These are phyloP conservation scores for Beauveria sp. DNA, from an alignment of 2,329 filamentous ascomycete species.

Conservation along the genomic window DNA sequence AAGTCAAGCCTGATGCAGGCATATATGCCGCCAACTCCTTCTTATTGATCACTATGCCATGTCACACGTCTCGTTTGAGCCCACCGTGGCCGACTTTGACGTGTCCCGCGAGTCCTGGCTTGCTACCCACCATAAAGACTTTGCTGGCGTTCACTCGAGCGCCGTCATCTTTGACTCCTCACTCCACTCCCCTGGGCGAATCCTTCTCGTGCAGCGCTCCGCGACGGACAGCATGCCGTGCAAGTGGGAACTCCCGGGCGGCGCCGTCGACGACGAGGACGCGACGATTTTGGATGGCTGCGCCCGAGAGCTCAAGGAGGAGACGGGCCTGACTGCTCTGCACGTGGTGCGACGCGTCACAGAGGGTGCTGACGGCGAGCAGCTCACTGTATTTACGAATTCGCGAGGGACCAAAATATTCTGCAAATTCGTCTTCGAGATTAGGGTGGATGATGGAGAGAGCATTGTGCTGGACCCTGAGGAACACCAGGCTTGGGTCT, in stretches of 20 bases:
- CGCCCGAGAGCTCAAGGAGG: slow-evolving; percentile 42
- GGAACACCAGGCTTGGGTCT: slow-evolving; percentile 34
- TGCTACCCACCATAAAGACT: slow-evolving; percentile 18
- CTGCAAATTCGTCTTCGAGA: slow-evolving; percentile 29
- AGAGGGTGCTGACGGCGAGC: slow-evolving; percentile 18
- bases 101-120: slow-evolving; percentile 21
- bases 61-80: slow-evolving; percentile 19
- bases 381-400: slow-evolving; percentile 26
- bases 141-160: slow-evolving; percentile 24
- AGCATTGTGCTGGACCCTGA: slow-evolving; percentile 29
- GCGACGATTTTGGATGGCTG: slow-evolving; percentile 33
- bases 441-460: slow-evolving; percentile 21
- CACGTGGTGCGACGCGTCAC: slow-evolving; percentile 23
- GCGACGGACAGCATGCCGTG: slow-evolving; percentile 36
- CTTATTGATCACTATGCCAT: background rate
- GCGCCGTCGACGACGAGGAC: slow-evolving; percentile 40
- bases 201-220: slow-evolving; percentile 41
- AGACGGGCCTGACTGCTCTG: slow-evolving; percentile 31
- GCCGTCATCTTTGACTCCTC: slow-evolving; percentile 29
- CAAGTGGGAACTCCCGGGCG: slow-evolving; percentile 43
- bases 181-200: slow-evolving; percentile 15
- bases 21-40: background rate
- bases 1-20: too few species aligned
- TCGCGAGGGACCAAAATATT: slow-evolving; percentile 23
- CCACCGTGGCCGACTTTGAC: slow-evolving; percentile 18